These are phyloP conservation scores for Saposhnikovia divaricata DNA, from an alignment of 129 eudicot genomes.

Conservation along the genomic window DNA sequence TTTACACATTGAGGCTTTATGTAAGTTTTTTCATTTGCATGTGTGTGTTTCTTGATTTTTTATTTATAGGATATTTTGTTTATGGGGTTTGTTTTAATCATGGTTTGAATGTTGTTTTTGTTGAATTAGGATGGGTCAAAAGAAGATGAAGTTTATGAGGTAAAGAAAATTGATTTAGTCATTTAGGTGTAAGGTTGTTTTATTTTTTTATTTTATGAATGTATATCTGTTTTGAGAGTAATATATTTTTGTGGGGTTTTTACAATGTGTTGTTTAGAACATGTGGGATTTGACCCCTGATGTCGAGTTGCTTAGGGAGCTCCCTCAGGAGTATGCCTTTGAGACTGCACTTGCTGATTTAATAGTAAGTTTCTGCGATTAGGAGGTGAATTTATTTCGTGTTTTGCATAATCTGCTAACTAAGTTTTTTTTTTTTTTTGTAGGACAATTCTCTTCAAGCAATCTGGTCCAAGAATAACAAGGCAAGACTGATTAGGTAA, in stretches of 20 bases:
- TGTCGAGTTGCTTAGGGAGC: constrained; percentile 61
- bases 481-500: constrained; percentile 54
- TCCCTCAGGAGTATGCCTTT: constrained; percentile 70
- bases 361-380: constrained; percentile 37
- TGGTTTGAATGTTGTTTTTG: not conserved
- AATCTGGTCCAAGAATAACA: constrained; percentile 43
- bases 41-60: not conserved
- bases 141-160: constrained; percentile 6
- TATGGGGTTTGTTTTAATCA: not conserved
- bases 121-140: constrained; percentile 3
- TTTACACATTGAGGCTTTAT: not conserved
- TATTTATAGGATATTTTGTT: too few relatives aligned
- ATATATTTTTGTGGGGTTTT: not conserved
- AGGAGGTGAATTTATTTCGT: not conserved
- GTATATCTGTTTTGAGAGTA: not conserved
- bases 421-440: not conserved
- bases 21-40: not conserved
- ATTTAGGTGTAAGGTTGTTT: too few relatives aligned
- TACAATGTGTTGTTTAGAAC: constrained; percentile 32
- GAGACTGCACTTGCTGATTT: constrained; percentile 86
- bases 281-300: constrained; percentile 97
- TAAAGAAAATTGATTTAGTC: not conserved
- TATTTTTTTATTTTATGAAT: not conserved
- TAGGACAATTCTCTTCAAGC: constrained; percentile 94
- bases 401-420: not conserved